phyloP scores from a whole-genome alignment of 441 rosid genomes.

The Kokia cookei region DNA sequence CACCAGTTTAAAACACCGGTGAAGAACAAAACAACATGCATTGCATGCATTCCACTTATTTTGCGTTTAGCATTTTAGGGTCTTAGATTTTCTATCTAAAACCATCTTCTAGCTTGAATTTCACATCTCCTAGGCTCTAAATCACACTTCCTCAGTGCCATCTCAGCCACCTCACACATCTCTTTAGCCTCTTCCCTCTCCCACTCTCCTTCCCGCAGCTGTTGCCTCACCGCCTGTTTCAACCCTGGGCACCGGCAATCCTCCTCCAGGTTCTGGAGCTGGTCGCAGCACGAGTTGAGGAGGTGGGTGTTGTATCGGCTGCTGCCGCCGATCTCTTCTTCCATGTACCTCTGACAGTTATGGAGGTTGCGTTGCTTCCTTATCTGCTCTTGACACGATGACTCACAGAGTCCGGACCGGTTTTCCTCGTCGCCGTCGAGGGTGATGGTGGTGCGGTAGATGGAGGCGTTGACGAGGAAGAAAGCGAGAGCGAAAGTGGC shows the following conservation, averaged over 20 bases:
- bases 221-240: neutral
- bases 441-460: conserved; percentile 7
- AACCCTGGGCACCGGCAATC: neutral
- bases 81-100: neutral
- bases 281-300: neutral
- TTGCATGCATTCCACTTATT: neutral
- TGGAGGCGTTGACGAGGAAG: conserved; percentile 19
- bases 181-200: neutral
- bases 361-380: neutral
- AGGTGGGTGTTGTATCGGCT: neutral
- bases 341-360: neutral
- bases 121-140: neutral
- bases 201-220: neutral
- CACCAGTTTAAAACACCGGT: too few relatives aligned
- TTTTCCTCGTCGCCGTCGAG: neutral
- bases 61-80: neutral
- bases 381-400: neutral
- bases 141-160: neutral
- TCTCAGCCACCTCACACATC: neutral
- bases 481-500: neutral
- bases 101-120: neutral
- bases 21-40: too few relatives aligned
- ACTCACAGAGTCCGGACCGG: too few relatives aligned
- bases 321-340: neutral
- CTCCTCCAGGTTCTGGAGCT: neutral